Evolutionary conservation across 345 rosid species (phyloP), one percentile per base, ranked within the genome.

Genomic region (Lagerstroemia speciosa): DNA sequence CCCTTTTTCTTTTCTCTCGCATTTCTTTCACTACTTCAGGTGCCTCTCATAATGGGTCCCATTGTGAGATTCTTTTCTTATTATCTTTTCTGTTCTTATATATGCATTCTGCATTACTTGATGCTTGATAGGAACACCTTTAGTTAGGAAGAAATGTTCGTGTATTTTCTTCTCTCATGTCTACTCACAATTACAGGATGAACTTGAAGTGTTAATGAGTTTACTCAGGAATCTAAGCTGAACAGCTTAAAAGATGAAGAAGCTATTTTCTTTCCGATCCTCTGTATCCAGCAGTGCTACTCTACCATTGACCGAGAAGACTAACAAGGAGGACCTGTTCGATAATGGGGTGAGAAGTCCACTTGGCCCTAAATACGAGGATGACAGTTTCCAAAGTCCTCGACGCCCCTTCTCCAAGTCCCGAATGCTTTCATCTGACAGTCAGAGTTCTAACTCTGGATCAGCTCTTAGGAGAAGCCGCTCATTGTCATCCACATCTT

Each of bases 391-490:
- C 58, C 62, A 53, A 62, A 79, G 82, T 73, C 78, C 85, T 32
- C 80, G 70, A 50, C 69, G 81, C 24, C 68, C 70, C 6, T 78
- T 75, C 37, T 73, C 86, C 27, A 89, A 86, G 66, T 79, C 89
- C 43, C 75, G 73, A 22, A 86, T 79, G 76, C 85, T 83, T 76
- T 73, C 67, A 67, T 66, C 78, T 75, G 91, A 84, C 72, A 74
- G 68, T 46, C 77, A 68, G 68, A 79, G 81, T 78, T 77, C 78
- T 50, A 64, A 75, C 64, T 19, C 72, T 15, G 65, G 67, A 72
- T 76, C 88, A 17, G 68, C 64, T 78, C 95, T 91, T 72, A 84
- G 92, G 78, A 84, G 91, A 82, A 89, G 98, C 80, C 90, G 83
- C 69, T 94, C 99, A 3, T 67, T 81, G 69, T 84, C 99, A 69